Evolutionary conservation across 2,329 filamentous ascomycete species (phyloP), one percentile per base, ranked within the genome.

Genomic region (Diplocarpon mali): DNA sequence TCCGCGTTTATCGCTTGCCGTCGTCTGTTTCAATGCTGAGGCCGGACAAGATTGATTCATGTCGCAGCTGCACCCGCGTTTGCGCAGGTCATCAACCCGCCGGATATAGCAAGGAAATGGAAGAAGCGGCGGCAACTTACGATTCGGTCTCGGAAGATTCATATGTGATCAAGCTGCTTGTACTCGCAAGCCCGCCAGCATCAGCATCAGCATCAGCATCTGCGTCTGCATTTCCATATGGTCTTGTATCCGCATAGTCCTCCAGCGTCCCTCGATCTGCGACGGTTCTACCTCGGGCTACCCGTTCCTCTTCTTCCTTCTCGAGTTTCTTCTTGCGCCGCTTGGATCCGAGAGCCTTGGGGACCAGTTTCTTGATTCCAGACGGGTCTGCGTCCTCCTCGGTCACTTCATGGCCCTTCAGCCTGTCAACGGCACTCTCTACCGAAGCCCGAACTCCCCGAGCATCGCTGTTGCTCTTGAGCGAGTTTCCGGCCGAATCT

Each of bases 301-400:
- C 61, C 30, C 53, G 47, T 40, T 58, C 58, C 49, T 62, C 69
- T 54, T 61, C 62, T 51, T 69, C 67, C 38, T 60, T 59, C 40
- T 66, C 62, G 44, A 70, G 66, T 59, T 67, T 71, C 61, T 66
- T 70, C 45, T 66, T 66, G 38, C 70, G 67, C 38, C 71, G 69
- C 56, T 70, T 73, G 38, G 66, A 65, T 24, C 64, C 62, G 43
- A 78, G 67, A 31, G 67, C 65, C 56, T 71, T 75, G 41, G 73
- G 68, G 30, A 79, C 61, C 27, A 78, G 65, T 61, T 74, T 77
- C 46, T 65, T 67, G 35, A 75, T 61, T 11, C 65, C 64, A 50
- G 60, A 65, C 44, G 49, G 45, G 36, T 51, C 49, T 20, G 38
- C 50, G 12, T 54, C 49, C 16, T 60, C 55, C 11, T 55, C 51